Evolutionary conservation across 164 flowering plant genomes (phyloP).

Genomic region (Amborella trichopoda): DNA sequence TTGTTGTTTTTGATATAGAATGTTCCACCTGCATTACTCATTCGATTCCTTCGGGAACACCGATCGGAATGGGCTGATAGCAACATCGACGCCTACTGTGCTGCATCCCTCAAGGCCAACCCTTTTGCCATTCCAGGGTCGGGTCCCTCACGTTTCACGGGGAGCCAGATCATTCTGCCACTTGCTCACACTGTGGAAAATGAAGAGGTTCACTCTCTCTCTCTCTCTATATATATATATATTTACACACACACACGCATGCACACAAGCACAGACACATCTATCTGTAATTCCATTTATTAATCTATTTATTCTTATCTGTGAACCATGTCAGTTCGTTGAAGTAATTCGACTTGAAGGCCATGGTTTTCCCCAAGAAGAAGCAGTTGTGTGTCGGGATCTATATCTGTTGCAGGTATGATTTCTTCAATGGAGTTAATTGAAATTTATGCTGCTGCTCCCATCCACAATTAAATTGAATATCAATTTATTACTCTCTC

Average conservation of each 20-base stretch:
- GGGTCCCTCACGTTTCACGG: conserved; percentile 68
- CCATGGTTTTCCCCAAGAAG: conserved; percentile 54
- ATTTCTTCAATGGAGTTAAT: too few relatives aligned
- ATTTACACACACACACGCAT: too few relatives aligned
- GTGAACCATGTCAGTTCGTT: conserved; percentile 59
- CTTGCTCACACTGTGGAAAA: conserved; percentile 87
- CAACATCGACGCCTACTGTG: conserved; percentile 78
- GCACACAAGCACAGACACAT: not conserved
- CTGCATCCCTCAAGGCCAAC: conserved; percentile 58
- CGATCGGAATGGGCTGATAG: conserved; percentile 98
- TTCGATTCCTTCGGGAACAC: conserved; percentile 85
- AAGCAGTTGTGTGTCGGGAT: conserved; percentile 58
- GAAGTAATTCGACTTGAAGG: conserved; percentile 89
- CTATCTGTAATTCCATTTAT: not conserved
- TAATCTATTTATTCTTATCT: not conserved
- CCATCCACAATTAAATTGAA: too few relatives aligned
- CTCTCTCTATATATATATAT: not conserved
- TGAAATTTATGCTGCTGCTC: too few relatives aligned
- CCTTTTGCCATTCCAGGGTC: conserved; percentile 54
- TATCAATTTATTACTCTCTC: too few relatives aligned
- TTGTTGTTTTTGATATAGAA: conserved; percentile 23
- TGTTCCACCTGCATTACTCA: conserved; percentile 69
- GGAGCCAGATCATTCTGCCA: conserved; percentile 80
- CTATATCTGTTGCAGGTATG: conserved; percentile 68
- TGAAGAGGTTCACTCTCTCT: conserved; percentile 49